These are phyloP conservation scores for Boletus subcaerulescens DNA, from an alignment of 768 basidiomycete genomes.

Conservation along the genomic window DNA sequence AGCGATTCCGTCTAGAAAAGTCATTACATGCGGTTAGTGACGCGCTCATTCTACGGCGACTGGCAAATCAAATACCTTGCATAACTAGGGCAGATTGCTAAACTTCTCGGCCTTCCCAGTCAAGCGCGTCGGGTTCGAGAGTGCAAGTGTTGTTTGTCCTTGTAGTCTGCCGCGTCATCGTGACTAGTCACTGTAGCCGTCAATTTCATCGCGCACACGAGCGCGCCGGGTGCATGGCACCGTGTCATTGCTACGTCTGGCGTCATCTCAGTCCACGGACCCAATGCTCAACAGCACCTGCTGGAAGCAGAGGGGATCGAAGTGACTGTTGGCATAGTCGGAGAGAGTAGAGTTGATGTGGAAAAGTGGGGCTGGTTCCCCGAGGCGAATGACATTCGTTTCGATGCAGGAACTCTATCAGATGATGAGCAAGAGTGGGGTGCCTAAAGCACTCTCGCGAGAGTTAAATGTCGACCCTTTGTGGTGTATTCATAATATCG, in stretches of 20 bases:
- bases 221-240: constrained; percentile 74
- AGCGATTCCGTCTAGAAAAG: constrained; percentile 56
- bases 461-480: too few relatives aligned
- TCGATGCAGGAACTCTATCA: background rate
- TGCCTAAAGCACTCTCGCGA: background rate
- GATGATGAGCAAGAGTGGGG: constrained; percentile 13
- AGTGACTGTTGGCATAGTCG: constrained; percentile 49
- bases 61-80: background rate
- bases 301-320: constrained; percentile 77
- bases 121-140: constrained; percentile 76
- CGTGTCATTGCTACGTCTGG: constrained; percentile 69
- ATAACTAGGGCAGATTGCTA: constrained; percentile 57
- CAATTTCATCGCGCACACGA: constrained; percentile 59
- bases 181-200: constrained; percentile 47
- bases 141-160: constrained; percentile 40
- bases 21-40: constrained; percentile 60
- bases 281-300: constrained; percentile 54
- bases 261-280: constrained; percentile 53
- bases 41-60: background rate
- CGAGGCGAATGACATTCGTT: constrained; percentile 1
- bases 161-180: background rate
- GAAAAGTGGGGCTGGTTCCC: constrained; percentile 63
- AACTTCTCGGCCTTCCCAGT: constrained; percentile 68
- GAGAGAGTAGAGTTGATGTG: constrained; percentile 54
- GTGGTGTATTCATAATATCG: too few relatives aligned